Conservation (phyloP, 2,329 filamentous ascomycete species). For the Apiospora sp. region DNA sequence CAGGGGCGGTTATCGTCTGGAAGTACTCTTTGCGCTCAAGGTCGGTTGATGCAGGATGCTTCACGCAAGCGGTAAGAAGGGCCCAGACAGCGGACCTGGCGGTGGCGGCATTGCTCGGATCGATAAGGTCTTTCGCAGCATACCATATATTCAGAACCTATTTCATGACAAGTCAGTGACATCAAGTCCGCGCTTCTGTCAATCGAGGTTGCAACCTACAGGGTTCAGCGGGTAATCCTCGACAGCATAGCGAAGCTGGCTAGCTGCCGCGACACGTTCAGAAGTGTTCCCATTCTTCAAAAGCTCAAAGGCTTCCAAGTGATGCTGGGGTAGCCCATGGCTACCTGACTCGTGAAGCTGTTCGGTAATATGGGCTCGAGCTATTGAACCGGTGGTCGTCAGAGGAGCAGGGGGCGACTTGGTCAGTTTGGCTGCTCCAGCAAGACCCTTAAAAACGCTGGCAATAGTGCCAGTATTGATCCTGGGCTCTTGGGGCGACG, state of each 20-base stretch:
- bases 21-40: constrained; percentile 73
- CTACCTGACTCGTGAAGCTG: constrained; percentile 51
- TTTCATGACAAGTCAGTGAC: neutral
- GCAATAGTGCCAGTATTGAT: constrained; percentile 62
- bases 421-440: constrained; percentile 59
- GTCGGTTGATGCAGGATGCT: constrained; percentile 68
- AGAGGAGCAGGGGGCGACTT: constrained; percentile 57
- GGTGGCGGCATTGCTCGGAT: constrained; percentile 59
- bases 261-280: constrained; percentile 65
- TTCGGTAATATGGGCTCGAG: constrained; percentile 51
- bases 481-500: constrained; percentile 61
- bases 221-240: constrained; percentile 66
- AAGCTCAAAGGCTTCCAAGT: constrained; percentile 62
- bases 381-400: constrained; percentile 46
- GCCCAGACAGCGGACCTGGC: constrained; percentile 70
- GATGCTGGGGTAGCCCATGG: constrained; percentile 57
- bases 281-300: constrained; percentile 59
- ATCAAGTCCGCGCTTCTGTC: too few relatives aligned
- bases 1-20: constrained; percentile 63
- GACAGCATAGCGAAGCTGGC: constrained; percentile 63
- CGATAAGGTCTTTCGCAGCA: constrained; percentile 70
- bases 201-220: constrained; percentile 33
- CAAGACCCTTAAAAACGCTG: constrained; percentile 70
- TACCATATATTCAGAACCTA: constrained; percentile 69
- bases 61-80: constrained; percentile 70